phyloP scores from a whole-genome alignment of 331 rosid species.

The Acacia concinna region DNA sequence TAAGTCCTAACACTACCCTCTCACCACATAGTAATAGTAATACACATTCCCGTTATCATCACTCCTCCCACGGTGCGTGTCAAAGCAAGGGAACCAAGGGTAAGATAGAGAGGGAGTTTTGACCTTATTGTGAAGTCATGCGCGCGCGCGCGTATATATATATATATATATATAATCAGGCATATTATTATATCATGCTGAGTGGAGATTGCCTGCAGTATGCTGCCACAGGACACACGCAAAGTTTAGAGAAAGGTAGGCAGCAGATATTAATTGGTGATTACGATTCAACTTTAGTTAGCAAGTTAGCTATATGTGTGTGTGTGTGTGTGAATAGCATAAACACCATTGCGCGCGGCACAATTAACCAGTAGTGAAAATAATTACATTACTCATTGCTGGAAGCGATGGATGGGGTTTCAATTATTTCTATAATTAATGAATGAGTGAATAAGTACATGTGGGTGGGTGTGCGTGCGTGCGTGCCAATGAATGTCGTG shows the following conservation, averaged over 20 bases:
- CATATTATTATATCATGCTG: slow-evolving; percentile 25
- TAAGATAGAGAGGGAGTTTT: background rate
- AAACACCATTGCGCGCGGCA: background rate
- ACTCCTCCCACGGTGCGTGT: too few relatives aligned
- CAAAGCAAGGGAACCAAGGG: too few relatives aligned
- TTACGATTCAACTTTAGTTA: slow-evolving; percentile 1
- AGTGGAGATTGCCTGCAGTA: background rate
- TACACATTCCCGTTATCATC: background rate
- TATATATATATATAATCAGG: background rate
- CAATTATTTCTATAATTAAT: background rate
- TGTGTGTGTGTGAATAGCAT: too few relatives aligned
- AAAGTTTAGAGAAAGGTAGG: slow-evolving; percentile 13
- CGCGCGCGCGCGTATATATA: too few relatives aligned
- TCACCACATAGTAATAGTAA: too few relatives aligned
- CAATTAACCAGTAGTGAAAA: background rate
- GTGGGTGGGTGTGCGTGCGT: background rate
- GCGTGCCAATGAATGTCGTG: slow-evolving; percentile 37
- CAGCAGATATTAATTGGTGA: slow-evolving; percentile 10
- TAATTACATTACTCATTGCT: background rate
- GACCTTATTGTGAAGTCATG: slow-evolving; percentile 25
- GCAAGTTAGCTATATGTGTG: background rate
- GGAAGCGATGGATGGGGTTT: background rate
- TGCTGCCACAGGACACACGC: slow-evolving; percentile 33
- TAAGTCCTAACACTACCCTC: too few relatives aligned
- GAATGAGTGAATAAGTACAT: background rate